Conservation (phyloP, 768 basidiomycete species). For the Tulasnella calospora region DNA sequence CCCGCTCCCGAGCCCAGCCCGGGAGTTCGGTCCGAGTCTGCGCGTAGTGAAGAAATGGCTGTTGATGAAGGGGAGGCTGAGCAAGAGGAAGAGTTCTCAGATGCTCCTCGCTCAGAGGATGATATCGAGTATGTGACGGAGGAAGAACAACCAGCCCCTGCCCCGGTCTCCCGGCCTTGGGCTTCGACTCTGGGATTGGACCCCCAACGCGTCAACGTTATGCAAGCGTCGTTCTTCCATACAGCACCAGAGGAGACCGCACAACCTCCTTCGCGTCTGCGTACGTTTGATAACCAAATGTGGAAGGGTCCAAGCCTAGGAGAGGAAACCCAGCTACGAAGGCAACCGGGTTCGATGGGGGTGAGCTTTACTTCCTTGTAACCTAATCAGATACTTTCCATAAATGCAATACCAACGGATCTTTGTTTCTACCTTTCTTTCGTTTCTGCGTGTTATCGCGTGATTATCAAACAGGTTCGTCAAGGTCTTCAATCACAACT, state of each 20-base stretch:
- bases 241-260: slow-evolving; percentile 16
- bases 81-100: not conserved
- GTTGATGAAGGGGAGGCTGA: not conserved
- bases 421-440: not conserved
- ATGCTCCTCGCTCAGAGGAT: slow-evolving; percentile 16
- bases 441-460: slow-evolving; percentile 10
- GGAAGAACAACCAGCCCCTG: slow-evolving; percentile 38
- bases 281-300: not conserved
- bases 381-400: slow-evolving; percentile 5
- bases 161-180: slow-evolving; percentile 48
- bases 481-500: not conserved
- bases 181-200: slow-evolving; percentile 71
- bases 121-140: slow-evolving; percentile 2
- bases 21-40: not conserved
- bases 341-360: slow-evolving; percentile 41
- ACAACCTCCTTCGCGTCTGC: not conserved
- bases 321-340: slow-evolving; percentile 43
- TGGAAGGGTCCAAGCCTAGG: slow-evolving; percentile 45
- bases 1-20: not conserved
- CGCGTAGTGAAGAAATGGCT: not conserved
- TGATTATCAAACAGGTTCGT: not conserved
- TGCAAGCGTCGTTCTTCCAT: slow-evolving; percentile 80
- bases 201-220: slow-evolving; percentile 82
- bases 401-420: slow-evolving; percentile 13
- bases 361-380: slow-evolving; percentile 24